Evolutionary conservation across 768 basidiomycete species (phyloP), one percentile per base, ranked within the genome.

Genomic region (Trametes cinnabarina): DNA sequence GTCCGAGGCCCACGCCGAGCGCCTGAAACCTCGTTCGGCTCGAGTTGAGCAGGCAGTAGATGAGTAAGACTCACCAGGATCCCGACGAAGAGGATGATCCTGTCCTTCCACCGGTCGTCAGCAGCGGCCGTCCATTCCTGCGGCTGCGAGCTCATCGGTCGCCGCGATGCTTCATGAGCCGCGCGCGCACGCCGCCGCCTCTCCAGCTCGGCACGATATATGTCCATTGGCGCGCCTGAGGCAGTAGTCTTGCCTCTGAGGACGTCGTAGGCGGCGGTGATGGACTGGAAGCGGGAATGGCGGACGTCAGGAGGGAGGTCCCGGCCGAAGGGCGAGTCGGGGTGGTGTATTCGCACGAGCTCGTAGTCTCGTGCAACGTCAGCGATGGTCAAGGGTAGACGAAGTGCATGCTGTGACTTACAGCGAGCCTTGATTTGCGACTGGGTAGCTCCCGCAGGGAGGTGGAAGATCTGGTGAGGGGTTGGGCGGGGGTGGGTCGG

Each of bases 401-500:
- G 1, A 7, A 12, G 5, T 28, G 3, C 11, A 15, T 1, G 17
- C 8, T 10, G 22, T 15, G 44, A 75, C 85, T 66, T 65, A 89
- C 88, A 90, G 69, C 88, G 77, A 23, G 78, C 60, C 71, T 90
- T 90, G 61, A 90, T 83, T 23, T 87, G 79, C 32, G 72, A 66
- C 64, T 83, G 83, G 0, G 83, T 78, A 19, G 86, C 85, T 20
- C 75, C 73, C 1, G 62, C 65, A 2, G 81, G 72, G 3, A 90
- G 77, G 65, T 88, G 88, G 66, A 90, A 90, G 53, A 90, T 88
- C 70, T 90, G 83, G 69, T 86, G 75, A 0, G 88, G 85, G 0
- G 84, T 82, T 11, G 88, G 87, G 47, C 76, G 76, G 0, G 77
- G 59, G 55, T 81, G 70, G 4, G 62, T 65, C 0, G 88, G 88